Conservation (phyloP, 169 alveolate genomes). For the Theileria sp. region DNA sequence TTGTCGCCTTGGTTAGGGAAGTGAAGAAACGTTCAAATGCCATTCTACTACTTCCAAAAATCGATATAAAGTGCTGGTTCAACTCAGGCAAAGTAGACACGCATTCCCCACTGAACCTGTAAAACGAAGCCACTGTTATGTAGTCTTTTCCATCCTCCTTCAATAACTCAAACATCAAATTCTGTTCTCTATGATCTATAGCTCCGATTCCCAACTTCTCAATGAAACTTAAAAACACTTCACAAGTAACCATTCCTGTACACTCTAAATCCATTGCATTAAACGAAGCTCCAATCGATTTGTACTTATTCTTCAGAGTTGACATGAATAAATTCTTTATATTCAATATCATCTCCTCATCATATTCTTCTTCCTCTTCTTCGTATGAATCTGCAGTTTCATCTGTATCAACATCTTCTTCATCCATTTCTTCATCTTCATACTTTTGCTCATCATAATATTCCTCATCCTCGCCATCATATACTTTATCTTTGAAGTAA, state of each 20-base stretch:
- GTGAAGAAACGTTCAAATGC: conserved; percentile 57
- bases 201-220: conserved; percentile 52
- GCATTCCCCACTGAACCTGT: conserved; percentile 42
- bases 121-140: conserved; percentile 50
- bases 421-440: conserved; percentile 13
- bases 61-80: conserved; percentile 18
- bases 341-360: conserved; percentile 29
- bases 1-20: conserved; percentile 36
- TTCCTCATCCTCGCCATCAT: not conserved
- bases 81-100: conserved; percentile 26
- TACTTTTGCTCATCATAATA: not conserved
- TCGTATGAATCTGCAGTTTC: not conserved
- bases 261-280: conserved; percentile 43
- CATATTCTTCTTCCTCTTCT: conserved; percentile 31
- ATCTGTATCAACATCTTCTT: conserved; percentile 2
- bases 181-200: conserved; percentile 30
- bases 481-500: not conserved
- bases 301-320: conserved; percentile 43
- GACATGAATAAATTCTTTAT: conserved; percentile 43
- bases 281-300: conserved; percentile 54
- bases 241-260: conserved; percentile 48
- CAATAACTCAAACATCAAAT: conserved; percentile 36
- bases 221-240: conserved; percentile 24
- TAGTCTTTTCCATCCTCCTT: conserved; percentile 38
- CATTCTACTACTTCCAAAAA: conserved; percentile 40